These are phyloP conservation scores for Fusarium nygamai DNA, from an alignment of 2,329 filamentous ascomycete species.

Conservation along the genomic window DNA sequence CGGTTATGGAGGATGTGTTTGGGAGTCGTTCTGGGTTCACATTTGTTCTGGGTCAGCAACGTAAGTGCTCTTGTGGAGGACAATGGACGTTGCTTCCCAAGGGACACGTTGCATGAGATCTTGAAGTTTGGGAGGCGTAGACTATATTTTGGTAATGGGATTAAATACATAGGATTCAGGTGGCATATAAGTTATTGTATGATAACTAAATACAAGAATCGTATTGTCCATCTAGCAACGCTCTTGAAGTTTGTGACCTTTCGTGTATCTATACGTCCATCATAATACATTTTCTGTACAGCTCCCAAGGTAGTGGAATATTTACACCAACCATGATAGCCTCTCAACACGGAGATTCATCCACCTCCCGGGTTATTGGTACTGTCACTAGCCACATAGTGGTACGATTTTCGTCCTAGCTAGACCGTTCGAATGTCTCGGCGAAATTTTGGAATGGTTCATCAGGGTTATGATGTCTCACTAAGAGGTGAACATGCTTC, in stretches of 20 bases:
- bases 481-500: neutral
- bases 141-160: neutral
- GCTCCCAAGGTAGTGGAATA: neutral
- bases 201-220: neutral
- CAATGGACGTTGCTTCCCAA: slow-evolving; percentile 59
- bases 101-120: slow-evolving; percentile 39
- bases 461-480: slow-evolving; percentile 1
- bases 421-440: neutral
- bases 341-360: neutral
- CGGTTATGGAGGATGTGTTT: slow-evolving; percentile 71
- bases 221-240: neutral
- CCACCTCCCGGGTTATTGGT: neutral
- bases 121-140: neutral
- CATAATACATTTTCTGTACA: too few relatives aligned
- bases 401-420: neutral
- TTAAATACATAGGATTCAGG: neutral
- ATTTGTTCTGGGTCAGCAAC: slow-evolving; percentile 65
- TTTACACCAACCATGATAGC: neutral
- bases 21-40: slow-evolving; percentile 59
- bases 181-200: neutral
- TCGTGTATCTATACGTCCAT: neutral
- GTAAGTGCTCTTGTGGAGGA: slow-evolving; percentile 65
- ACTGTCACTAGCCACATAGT: neutral
- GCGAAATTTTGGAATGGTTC: neutral
- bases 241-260: neutral